Evolutionary conservation across 176 grass and related monocot species (phyloP).

Genomic region (Rhynchospora tenuis): DNA sequence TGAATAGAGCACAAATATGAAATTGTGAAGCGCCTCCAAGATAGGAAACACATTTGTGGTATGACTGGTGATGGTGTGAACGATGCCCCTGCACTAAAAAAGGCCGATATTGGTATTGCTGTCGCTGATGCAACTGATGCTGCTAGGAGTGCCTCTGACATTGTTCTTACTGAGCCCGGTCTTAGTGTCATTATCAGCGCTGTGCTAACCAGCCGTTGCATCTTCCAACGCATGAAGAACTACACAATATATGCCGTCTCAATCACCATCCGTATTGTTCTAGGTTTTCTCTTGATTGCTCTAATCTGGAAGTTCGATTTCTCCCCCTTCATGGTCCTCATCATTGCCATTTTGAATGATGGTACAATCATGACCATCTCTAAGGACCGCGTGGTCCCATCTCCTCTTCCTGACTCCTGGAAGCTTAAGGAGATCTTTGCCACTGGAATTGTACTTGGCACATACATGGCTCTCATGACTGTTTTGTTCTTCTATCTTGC

Average conservation of each 20-base stretch:
- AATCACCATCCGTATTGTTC: slow-evolving; percentile 89
- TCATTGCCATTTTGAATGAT: slow-evolving; percentile 96
- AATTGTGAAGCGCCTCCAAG: slow-evolving; percentile 91
- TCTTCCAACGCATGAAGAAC: slow-evolving; percentile 99
- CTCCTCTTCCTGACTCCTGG: slow-evolving; percentile 66
- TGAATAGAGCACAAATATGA: slow-evolving; percentile 84
- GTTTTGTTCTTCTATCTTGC: slow-evolving; percentile 68
- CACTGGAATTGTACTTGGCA: slow-evolving; percentile 80
- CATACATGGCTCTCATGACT: slow-evolving; percentile 67
- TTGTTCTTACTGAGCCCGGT: slow-evolving; percentile 86
- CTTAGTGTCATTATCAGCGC: slow-evolving; percentile 79
- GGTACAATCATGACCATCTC: slow-evolving; percentile 99
- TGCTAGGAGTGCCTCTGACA: slow-evolving; percentile 77
- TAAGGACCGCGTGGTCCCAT: slow-evolving; percentile 74
- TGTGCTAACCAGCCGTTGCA: slow-evolving; percentile 72
- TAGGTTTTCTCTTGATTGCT: slow-evolving; percentile 80
- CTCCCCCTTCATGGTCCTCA: slow-evolving; percentile 91
- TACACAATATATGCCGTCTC: slow-evolving; percentile 98
- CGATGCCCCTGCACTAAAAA: slow-evolving; percentile 90
- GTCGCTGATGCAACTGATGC: slow-evolving; percentile 97
- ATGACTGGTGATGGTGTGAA: slow-evolving; percentile 94
- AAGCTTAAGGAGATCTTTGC: slow-evolving; percentile 90
- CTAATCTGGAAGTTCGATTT: slow-evolving; percentile 93
- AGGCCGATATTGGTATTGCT: slow-evolving; percentile 91
- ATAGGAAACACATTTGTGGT: slow-evolving; percentile 73